Evolutionary conservation across 768 basidiomycete genomes (phyloP), one percentile per base, ranked within the genome.

Genomic region (Tephrocybe rancida): DNA sequence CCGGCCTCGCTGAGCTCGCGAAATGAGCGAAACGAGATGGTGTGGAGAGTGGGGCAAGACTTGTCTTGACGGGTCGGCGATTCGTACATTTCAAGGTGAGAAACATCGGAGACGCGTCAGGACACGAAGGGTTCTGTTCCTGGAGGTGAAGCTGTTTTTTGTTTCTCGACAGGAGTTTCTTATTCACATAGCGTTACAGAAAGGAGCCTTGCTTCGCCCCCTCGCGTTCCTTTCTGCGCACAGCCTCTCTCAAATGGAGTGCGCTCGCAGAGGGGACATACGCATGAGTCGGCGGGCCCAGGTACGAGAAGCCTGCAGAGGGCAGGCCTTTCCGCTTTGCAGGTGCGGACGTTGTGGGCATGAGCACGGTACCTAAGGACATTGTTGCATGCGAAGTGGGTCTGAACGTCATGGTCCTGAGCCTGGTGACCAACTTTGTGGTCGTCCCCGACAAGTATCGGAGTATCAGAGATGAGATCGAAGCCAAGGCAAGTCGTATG

Each of bases 301-400:
- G 90, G 7, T 95, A 95, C 64, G 93, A 95, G 71, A 91, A 89
- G 0, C 85, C 88, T 2, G 92, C 91, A 0, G 93, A 96, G 61
- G 93, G 92, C 27, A 76, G 86, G 44, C 85, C 94, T 70, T 71
- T 95, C 35, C 73, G 88, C 14, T 70, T 72, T 7, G 84, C 83
- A 0, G 93, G 93, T 3, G 93, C 88, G 1, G 91, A 92, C 61
- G 88, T 94, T n/a, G 93, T 95, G 1, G 93, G 93, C 1, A 95
- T 95, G 93, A 92, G 90, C 60, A 95, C 94, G 0, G 82, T 95
- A 14, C 93, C 92, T 0, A 94, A 95, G 70, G 93, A 95, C 22
- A 73, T 94, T 21, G 88, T 84, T 0, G 93, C 88, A 8, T 71
- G 84, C 44, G 85, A 92, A 64, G 88, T 86, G 63, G 88, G 86